Evolutionary conservation across 2,329 filamentous ascomycete species (phyloP), one percentile per base, ranked within the genome.

Genomic region (Rhinocladiella mackenziei): DNA sequence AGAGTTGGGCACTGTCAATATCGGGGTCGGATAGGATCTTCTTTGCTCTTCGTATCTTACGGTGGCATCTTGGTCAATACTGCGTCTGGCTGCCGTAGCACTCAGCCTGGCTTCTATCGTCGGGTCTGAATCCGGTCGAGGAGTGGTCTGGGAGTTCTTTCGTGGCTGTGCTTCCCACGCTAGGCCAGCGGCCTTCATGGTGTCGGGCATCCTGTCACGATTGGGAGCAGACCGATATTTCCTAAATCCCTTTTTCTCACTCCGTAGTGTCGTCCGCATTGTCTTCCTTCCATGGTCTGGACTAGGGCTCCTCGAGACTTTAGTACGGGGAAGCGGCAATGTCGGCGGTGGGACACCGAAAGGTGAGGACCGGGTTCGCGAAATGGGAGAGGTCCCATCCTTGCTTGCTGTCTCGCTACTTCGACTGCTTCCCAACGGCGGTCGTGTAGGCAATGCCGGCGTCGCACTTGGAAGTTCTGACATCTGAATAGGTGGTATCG

Each of bases 401-500:
- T 28, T 51, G 11, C 38, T 18, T 4, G 49, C 11, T 59, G 50
- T 5, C 50, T 58, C 37, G 65, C 66, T 26, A 61, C 61, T 20
- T 50, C 66, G 48, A 55, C 58, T 30, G 57, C 39, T 23, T 53
- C 56, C 23, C 51, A 56, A 58, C 34, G 65, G 66, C n/a, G 77
- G 74, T 29, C 76, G 62, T 1, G 75, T 71, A 18, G 79, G 77
- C 17, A 85, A 73, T 36, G 75, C 68, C 9, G 80, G 73, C 7
- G 80, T 67, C 9, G 84, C 84, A 44, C 81, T 80, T n/a, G 85
- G 84, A n/a, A 94, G 72, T 56, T 94, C 84, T 3, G 81, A 77
- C 61, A 94, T 94, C 48, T 76, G 81, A 36, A 89, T 78, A 5
- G 86, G 84, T 34, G 86, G 87, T 51, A 95, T 83, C 1, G 86